phyloP scores from a whole-genome alignment of 225 moss, liverwort and hornwort species.

The Marchantia polymorpha region DNA sequence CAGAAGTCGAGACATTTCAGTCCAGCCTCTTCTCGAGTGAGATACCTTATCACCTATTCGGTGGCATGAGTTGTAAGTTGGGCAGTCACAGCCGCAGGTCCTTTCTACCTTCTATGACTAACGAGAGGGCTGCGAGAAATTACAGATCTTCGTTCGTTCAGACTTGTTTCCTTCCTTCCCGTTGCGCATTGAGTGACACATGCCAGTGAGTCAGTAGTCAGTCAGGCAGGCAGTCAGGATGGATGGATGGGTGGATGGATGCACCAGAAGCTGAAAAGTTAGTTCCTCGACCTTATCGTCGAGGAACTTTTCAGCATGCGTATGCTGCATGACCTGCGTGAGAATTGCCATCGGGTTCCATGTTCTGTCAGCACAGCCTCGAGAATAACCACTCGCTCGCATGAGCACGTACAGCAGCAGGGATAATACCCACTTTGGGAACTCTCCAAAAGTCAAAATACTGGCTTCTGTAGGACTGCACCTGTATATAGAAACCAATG shows the following conservation, averaged over 20 bases:
- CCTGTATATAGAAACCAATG: no score
- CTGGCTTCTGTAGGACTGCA: no score
- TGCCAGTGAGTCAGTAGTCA: no score
- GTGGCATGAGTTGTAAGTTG: no score
- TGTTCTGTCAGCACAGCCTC: not conserved
- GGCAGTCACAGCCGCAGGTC: no score
- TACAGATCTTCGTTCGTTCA: not conserved
- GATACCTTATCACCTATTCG: no score
- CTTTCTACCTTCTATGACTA: not conserved
- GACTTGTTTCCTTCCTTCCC: no score
- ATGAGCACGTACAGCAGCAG: not conserved
- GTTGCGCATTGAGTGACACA: no score
- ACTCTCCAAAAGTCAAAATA: not conserved
- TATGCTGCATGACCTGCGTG: slow-evolving; percentile 28
- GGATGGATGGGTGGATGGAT: no score
- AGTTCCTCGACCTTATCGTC: slow-evolving; percentile 29
- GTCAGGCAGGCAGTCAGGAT: no score
- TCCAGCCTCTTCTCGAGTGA: no score
- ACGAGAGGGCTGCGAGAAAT: not conserved
- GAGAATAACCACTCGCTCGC: not conserved
- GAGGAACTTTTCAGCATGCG: slow-evolving; percentile 34
- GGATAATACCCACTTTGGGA: not conserved
- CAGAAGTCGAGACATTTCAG: no score
- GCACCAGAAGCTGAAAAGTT: slow-evolving; percentile 32
- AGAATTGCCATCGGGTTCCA: not conserved